A percentile compares a stretch with the other conserved stretches of the same genome.
These are phyloP conservation scores for Exophiala oligosperma DNA, from an alignment of 2,329 filamentous ascomycete species.

Conservation along the genomic window DNA sequence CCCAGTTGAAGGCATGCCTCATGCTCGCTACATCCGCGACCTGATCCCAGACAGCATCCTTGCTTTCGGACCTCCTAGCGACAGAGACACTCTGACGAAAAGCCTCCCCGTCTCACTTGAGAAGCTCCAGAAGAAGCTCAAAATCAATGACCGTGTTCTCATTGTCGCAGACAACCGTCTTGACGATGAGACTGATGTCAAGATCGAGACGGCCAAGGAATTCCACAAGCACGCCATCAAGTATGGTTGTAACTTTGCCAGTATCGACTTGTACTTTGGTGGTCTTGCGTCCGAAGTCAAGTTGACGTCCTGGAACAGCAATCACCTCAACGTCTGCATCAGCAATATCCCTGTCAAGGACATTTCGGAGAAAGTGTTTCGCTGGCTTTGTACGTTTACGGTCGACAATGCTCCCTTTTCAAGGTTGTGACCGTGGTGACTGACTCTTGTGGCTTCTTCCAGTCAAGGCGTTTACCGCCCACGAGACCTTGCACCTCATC, in stretches of 20 bases:
- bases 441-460: background rate
- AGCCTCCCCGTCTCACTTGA: background rate
- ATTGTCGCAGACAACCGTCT: conserved; percentile 11
- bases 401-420: background rate
- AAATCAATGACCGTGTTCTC: conserved; percentile 5
- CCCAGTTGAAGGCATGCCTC: conserved; percentile 8
- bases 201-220: conserved; percentile 12
- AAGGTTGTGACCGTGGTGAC: background rate
- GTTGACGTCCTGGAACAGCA: conserved; percentile 15
- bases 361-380: conserved; percentile 21
- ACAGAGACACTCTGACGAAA: background rate
- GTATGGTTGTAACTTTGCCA: conserved; percentile 24
- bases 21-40: conserved; percentile 16
- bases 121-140: conserved; percentile 3
- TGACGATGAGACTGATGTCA: conserved; percentile 11
- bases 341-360: conserved; percentile 8
- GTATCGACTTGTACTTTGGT: conserved; percentile 18
- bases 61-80: background rate
- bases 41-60: conserved; percentile 13
- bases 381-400: conserved; percentile 26
- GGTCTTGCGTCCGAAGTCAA: conserved; percentile 2
- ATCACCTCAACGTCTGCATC: conserved; percentile 26
- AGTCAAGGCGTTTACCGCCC: conserved; percentile 25
- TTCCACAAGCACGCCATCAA: conserved; percentile 21
- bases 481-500: conserved; percentile 28